Conservation (phyloP, 106 monocot genomes). For the Posidonia australis region DNA sequence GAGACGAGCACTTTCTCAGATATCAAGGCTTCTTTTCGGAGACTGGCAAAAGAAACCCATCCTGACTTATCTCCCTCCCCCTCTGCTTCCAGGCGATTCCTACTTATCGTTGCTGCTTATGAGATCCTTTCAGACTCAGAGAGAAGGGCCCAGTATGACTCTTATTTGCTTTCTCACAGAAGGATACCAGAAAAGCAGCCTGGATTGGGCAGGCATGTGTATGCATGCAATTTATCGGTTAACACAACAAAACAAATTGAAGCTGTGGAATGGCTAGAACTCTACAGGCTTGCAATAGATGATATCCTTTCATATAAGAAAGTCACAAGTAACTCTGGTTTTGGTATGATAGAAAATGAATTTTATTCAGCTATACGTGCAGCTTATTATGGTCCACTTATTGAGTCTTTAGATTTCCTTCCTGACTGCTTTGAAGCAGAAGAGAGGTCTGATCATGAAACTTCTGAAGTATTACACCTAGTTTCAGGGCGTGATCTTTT, state of each 20-base stretch:
- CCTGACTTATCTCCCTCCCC: slow-evolving; percentile 42
- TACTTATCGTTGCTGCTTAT: slow-evolving; percentile 80
- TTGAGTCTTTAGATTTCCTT: slow-evolving; percentile 71
- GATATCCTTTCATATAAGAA: slow-evolving; percentile 54
- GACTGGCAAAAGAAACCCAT: slow-evolving; percentile 82
- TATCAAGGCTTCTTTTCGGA: slow-evolving; percentile 76
- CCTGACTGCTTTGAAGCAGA: slow-evolving; percentile 96
- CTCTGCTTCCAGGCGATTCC: slow-evolving; percentile 41
- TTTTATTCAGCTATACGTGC: slow-evolving; percentile 72
- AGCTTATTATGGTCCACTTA: slow-evolving; percentile 80
- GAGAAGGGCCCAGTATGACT: slow-evolving; percentile 71
- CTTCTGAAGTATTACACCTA: slow-evolving; percentile 83
- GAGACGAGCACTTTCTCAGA: slow-evolving; percentile 54
- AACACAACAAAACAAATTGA: slow-evolving; percentile 34
- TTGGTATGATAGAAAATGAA: slow-evolving; percentile 61
- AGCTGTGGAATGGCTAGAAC: slow-evolving; percentile 78
- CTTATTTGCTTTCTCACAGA: slow-evolving; percentile 44
- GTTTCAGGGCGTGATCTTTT: slow-evolving; percentile 85
- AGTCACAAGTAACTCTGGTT: slow-evolving; percentile 48
- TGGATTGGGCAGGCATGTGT: slow-evolving; percentile 17
- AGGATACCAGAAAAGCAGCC: slow-evolving; percentile 27
- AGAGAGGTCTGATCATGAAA: slow-evolving; percentile 74
- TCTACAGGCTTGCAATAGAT: slow-evolving; percentile 54
- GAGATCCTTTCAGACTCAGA: slow-evolving; percentile 94
- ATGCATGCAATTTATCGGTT: slow-evolving; percentile 29